Conservation (phyloP, 2,329 filamentous ascomycete species). For the Ramichloridium luteum region DNA sequence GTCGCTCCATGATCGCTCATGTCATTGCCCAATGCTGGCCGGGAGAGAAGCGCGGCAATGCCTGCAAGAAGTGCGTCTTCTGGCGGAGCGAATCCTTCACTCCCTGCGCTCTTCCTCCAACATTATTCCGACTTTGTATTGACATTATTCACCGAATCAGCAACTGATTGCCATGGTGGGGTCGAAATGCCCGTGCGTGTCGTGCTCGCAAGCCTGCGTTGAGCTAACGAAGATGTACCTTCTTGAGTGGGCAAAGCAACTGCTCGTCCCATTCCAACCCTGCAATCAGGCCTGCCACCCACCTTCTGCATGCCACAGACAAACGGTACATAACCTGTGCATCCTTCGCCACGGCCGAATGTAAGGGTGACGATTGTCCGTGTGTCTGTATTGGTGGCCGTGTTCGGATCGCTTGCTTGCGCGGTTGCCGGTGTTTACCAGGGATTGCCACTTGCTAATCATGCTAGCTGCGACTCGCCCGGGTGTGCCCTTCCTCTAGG, state of each 20-base stretch:
- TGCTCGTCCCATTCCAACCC: too few relatives aligned
- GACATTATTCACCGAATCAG: background rate
- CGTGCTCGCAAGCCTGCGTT: conserved; percentile 1
- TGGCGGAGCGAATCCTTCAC: background rate
- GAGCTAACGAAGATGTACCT: too few relatives aligned
- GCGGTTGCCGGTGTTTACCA: too few relatives aligned
- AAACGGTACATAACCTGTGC: background rate
- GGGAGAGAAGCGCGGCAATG: background rate
- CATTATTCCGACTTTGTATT: background rate
- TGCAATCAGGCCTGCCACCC: background rate
- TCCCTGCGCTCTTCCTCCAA: conserved; percentile 1
- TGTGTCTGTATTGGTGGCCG: too few relatives aligned
- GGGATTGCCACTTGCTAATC: too few relatives aligned
- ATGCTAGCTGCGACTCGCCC: too few relatives aligned
- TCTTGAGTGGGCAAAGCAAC: too few relatives aligned
- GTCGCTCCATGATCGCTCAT: conserved; percentile 1
- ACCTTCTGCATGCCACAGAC: background rate
- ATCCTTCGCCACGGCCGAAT: background rate
- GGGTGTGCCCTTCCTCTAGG: too few relatives aligned
- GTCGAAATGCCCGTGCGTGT: background rate
- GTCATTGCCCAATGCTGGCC: background rate
- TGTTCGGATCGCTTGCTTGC: too few relatives aligned
- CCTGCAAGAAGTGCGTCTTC: background rate
- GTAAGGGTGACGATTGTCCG: too few relatives aligned
- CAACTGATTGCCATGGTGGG: conserved; percentile 1